These are phyloP conservation scores for fission yeast (Schizosaccharomyces pombe) DNA, from an alignment of 805 yeast genomes.

Conservation along the genomic window DNA sequence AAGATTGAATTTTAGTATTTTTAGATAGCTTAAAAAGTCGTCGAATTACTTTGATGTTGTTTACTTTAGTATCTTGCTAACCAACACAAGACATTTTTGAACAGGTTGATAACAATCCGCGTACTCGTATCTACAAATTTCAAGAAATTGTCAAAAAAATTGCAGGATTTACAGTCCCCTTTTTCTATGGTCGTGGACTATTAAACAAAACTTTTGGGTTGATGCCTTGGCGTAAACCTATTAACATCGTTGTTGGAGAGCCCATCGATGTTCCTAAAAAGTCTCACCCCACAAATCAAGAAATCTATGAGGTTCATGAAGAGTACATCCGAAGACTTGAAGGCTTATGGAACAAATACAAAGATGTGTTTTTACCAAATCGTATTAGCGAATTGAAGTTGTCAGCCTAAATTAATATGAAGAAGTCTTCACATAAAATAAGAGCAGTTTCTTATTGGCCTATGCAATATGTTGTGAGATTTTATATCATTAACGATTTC, in stretches of 20 bases:
- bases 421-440: too few relatives aligned
- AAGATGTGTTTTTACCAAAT: slow-evolving; percentile 20
- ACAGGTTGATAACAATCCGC: slow-evolving; percentile 22
- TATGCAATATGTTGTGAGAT: too few relatives aligned
- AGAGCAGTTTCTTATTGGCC: too few relatives aligned
- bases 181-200: slow-evolving; percentile 76
- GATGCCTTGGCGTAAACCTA: slow-evolving; percentile 61
- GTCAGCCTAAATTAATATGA: slow-evolving; percentile 1
- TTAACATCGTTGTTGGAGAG: slow-evolving; percentile 33
- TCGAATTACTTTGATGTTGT: too few relatives aligned
- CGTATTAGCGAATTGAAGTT: slow-evolving; percentile 6
- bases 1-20: slow-evolving; percentile 8
- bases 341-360: slow-evolving; percentile 43
- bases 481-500: too few relatives aligned
- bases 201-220: slow-evolving; percentile 84
- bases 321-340: slow-evolving; percentile 42
- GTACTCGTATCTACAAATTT: slow-evolving; percentile 27
- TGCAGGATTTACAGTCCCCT: slow-evolving; percentile 70
- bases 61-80: too few relatives aligned
- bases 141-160: slow-evolving; percentile 51
- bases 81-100: slow-evolving; percentile 23
- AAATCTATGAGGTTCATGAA: slow-evolving; percentile 47
- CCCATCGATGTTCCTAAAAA: slow-evolving; percentile 25
- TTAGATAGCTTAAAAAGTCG: not conserved
- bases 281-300: slow-evolving; percentile 23